A percentile compares a stretch with the other conserved stretches of the same genome.
Evolutionary conservation across 345 rosid species (phyloP).

Genomic region (Aurinia saxatilis): DNA sequence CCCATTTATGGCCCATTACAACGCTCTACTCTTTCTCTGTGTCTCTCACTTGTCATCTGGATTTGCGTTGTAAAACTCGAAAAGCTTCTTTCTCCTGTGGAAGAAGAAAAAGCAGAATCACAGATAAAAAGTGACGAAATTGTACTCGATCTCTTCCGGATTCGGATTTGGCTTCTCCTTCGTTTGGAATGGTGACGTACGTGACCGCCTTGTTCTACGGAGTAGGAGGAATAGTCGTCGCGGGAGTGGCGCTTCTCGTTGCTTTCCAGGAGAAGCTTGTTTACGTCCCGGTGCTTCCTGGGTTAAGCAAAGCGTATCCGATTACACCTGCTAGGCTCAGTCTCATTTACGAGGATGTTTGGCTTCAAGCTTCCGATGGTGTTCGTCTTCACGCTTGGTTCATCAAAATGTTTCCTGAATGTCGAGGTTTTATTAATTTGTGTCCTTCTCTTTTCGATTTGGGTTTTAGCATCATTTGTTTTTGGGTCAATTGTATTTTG

Average conservation of each 20-base stretch:
- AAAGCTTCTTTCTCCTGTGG: not conserved
- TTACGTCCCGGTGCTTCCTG: constrained; percentile 93
- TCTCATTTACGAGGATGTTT: constrained; percentile 80
- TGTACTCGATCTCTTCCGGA: constrained; percentile 8
- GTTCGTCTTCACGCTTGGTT: constrained; percentile 95
- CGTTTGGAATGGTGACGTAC: constrained; percentile 58
- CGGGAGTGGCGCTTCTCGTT: constrained; percentile 86
- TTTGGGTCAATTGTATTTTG: constrained; percentile 6
- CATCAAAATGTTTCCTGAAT: constrained; percentile 71
- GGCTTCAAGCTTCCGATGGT: constrained; percentile 95
- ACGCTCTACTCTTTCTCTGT: not conserved
- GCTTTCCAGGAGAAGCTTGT: constrained; percentile 93
- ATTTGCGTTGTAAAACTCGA: not conserved
- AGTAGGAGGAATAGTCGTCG: constrained; percentile 76
- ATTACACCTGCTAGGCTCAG: constrained; percentile 77
- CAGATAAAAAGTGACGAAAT: constrained; percentile 7
- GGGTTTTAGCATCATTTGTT: not conserved
- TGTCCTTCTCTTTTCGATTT: not conserved
- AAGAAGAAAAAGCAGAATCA: constrained; percentile 16
- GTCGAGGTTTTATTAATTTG: constrained; percentile 49
- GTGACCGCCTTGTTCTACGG: constrained; percentile 72
- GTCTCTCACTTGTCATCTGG: not conserved
- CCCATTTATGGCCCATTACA: not conserved
- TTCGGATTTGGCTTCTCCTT: constrained; percentile 1
- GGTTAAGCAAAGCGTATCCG: constrained; percentile 77